Evolutionary conservation across 2,329 filamentous ascomycete species (phyloP).

Genomic region (Pezicula neosporulosa): DNA sequence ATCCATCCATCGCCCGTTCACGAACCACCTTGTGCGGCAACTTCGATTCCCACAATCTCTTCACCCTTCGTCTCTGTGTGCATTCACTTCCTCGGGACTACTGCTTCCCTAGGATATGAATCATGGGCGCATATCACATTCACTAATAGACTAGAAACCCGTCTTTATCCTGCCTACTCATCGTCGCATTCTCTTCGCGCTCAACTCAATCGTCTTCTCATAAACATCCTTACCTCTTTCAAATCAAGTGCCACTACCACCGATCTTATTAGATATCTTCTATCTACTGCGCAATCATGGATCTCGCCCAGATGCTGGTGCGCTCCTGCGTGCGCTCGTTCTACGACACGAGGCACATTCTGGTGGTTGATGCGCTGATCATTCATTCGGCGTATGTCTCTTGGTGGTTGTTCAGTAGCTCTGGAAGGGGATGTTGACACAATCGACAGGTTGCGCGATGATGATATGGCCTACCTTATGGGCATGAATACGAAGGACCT

Average conservation of each 20-base stretch:
- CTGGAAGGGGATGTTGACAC: conserved; percentile 21
- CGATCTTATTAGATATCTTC: background rate
- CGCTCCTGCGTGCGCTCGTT: conserved; percentile 84
- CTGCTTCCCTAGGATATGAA: conserved; percentile 13
- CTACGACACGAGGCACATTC: conserved; percentile 79
- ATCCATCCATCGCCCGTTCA: no score
- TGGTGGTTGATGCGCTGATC: conserved; percentile 77
- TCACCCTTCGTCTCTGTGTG: background rate
- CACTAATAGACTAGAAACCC: background rate
- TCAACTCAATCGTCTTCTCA: background rate
- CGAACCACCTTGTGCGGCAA: no score
- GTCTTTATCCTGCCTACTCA: background rate
- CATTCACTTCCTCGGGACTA: conserved; percentile 10
- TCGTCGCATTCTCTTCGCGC: conserved; percentile 5
- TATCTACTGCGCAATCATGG: conserved; percentile 39
- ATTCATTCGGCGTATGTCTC: conserved; percentile 63
- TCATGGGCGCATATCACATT: conserved; percentile 13
- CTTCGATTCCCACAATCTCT: background rate
- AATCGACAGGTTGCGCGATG: conserved; percentile 65
- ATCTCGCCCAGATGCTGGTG: conserved; percentile 74
- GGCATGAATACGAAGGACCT: conserved; percentile 89
- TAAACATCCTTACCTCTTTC: background rate
- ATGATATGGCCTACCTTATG: conserved; percentile 83
- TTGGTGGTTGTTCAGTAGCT: conserved; percentile 5
- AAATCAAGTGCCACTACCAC: background rate